A percentile compares a stretch with the other conserved stretches of the same genome.
phyloP scores from a whole-genome alignment of 2,329 filamentous ascomycete species.

The Neonectria coccinea region DNA sequence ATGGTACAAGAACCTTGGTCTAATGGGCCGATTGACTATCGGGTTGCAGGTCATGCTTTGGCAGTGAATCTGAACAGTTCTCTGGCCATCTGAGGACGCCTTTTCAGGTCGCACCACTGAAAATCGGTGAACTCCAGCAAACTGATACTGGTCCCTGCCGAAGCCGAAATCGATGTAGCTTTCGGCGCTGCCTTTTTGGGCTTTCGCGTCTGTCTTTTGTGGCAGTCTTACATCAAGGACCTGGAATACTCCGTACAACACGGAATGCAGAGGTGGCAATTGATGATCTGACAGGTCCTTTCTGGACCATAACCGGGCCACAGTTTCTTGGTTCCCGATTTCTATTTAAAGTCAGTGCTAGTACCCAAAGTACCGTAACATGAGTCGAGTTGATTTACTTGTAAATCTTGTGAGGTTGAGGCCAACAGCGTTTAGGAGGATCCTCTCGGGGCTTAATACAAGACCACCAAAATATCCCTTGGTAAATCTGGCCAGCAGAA shows the following conservation, averaged over 20 bases:
- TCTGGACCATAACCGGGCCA: conserved; percentile 34
- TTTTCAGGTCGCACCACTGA: conserved; percentile 37
- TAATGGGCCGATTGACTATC: conserved; percentile 30
- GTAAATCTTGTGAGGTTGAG: conserved; percentile 34
- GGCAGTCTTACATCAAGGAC: conserved; percentile 34
- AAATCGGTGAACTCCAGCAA: conserved; percentile 49
- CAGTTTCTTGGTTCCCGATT: conserved; percentile 2
- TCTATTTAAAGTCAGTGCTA: conserved; percentile 18
- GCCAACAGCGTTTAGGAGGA: conserved; percentile 27
- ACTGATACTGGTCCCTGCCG: conserved; percentile 40
- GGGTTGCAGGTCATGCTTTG: conserved; percentile 46
- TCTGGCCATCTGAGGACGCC: neutral
- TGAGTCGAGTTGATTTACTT: conserved; percentile 2
- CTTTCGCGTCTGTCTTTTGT: neutral
- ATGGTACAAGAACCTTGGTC: conserved; percentile 26
- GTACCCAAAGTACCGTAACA: too few relatives aligned
- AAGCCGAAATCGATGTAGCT: conserved; percentile 49
- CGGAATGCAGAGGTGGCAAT: conserved; percentile 36
- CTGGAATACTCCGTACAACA: conserved; percentile 47
- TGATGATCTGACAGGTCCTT: conserved; percentile 33
- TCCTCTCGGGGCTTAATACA: conserved; percentile 45
- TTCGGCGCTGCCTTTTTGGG: conserved; percentile 6
- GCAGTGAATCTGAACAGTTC: conserved; percentile 35
- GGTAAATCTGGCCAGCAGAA: conserved; percentile 45
- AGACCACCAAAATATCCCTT: conserved; percentile 48